Evolutionary conservation across 2,329 filamentous ascomycete species (phyloP).

Genomic region (Mycosphaerella sp.): DNA sequence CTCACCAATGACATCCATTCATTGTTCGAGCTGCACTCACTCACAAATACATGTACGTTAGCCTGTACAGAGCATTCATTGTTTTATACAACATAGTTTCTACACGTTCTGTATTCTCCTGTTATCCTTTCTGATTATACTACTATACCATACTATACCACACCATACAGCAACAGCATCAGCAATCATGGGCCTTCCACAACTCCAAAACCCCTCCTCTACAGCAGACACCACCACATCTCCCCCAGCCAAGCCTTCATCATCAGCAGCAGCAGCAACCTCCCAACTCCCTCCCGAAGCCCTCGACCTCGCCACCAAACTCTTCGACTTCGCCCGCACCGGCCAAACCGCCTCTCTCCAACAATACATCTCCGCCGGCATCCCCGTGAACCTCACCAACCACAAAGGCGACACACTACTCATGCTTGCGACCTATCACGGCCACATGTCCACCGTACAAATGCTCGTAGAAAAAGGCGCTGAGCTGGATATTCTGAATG

Average conservation of each 20-base stretch:
- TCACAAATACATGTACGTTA: no score
- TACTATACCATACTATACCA: neutral
- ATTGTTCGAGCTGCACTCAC: neutral
- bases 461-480: conserved; percentile 57
- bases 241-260: conserved; percentile 1
- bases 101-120: neutral
- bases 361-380: conserved; percentile 57
- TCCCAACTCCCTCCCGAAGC: conserved; percentile 53
- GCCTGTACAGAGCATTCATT: neutral
- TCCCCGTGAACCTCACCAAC: conserved; percentile 65
- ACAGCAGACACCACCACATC: neutral
- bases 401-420: conserved; percentile 66
- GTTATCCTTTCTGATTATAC: no score
- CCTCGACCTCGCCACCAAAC: conserved; percentile 57
- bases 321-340: conserved; percentile 60
- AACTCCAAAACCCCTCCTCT: conserved; percentile 1
- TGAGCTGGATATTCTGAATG: conserved; percentile 62
- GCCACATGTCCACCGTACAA: conserved; percentile 54
- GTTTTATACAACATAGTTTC: no score
- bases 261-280: neutral
- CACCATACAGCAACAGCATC: neutral
- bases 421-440: conserved; percentile 68
- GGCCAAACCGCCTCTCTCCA: conserved; percentile 55
- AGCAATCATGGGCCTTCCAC: conserved; percentile 16
- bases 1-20: neutral